Percentiles rank a stretch among this genome's conserved stretches.
phyloP scores from a whole-genome alignment of 345 rosid species.

The Arabidopsis thaliana region DNA sequence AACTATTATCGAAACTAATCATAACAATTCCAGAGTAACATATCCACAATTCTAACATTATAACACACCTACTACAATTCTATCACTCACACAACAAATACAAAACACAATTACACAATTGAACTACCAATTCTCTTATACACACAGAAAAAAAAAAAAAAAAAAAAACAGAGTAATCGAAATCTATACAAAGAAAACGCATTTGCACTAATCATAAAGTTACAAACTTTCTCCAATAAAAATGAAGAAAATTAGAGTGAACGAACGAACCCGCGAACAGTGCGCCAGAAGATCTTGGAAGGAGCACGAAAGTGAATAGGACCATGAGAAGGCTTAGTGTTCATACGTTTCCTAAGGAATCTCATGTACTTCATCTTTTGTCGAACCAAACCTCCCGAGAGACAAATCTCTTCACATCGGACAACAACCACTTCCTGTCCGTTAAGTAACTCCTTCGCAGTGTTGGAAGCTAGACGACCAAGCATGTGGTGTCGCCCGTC shows the following conservation, averaged over 20 bases:
- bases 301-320: slow-evolving; percentile 86
- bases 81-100: not conserved
- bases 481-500: slow-evolving; percentile 80
- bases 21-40: too few species aligned
- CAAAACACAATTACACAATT: not conserved
- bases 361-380: slow-evolving; percentile 83
- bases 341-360: slow-evolving; percentile 82
- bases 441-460: slow-evolving; percentile 73
- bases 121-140: not conserved
- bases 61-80: not conserved
- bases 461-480: slow-evolving; percentile 61
- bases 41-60: too few species aligned
- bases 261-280: slow-evolving; percentile 66
- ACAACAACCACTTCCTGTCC: slow-evolving; percentile 76
- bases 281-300: slow-evolving; percentile 81
- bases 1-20: too few species aligned
- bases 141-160: not conserved
- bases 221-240: too few species aligned
- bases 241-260: too few species aligned
- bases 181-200: not conserved
- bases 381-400: slow-evolving; percentile 72
- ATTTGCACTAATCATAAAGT: not conserved
- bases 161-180: not conserved
- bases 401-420: slow-evolving; percentile 65
- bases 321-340: slow-evolving; percentile 90